Evolutionary conservation across 1,284 basidiomycete species (phyloP).

Genomic region (Irpex lacteus): DNA sequence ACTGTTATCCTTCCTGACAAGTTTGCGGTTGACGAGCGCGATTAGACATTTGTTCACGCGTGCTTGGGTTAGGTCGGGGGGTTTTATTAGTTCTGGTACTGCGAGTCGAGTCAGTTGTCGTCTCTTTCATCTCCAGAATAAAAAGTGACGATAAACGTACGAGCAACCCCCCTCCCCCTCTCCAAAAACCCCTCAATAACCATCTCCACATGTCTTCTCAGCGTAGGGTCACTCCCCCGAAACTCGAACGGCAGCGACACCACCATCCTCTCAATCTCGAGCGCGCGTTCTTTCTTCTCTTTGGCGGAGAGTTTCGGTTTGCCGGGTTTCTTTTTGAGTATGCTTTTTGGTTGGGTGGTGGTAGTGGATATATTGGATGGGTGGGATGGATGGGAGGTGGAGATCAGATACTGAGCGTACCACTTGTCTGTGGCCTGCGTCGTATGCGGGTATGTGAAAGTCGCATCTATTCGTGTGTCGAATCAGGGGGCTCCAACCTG

Average conservation of each 20-base stretch:
- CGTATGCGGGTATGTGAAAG: too few species aligned
- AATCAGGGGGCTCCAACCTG: too few species aligned
- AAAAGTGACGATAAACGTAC: too few species aligned
- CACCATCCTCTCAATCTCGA: constrained; percentile 73
- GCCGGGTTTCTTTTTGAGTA: constrained; percentile 60
- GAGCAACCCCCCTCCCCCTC: constrained; percentile 49
- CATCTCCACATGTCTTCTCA: constrained; percentile 74
- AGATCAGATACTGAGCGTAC: too few species aligned
- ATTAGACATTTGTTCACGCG: constrained; percentile 93
- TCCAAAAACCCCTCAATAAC: constrained; percentile 73
- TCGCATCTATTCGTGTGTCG: too few species aligned
- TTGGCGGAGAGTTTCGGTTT: constrained; percentile 72
- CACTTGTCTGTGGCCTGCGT: too few species aligned
- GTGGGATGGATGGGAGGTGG: too few species aligned
- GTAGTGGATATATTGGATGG: too few species aligned
- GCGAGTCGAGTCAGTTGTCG: constrained; percentile 9
- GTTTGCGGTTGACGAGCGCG: constrained; percentile 85
- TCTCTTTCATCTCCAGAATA: too few species aligned
- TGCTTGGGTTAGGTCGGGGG: constrained; percentile 84
- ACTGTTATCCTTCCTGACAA: constrained; percentile 74
- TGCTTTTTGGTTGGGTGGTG: too few species aligned
- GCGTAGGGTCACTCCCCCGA: constrained; percentile 80
- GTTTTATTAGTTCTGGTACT: constrained; percentile 81
- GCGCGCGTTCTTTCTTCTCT: constrained; percentile 80
- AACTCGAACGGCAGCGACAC: constrained; percentile 87